phyloP scores from a whole-genome alignment of 805 yeast species.

The Metschnikowia borealis region DNA sequence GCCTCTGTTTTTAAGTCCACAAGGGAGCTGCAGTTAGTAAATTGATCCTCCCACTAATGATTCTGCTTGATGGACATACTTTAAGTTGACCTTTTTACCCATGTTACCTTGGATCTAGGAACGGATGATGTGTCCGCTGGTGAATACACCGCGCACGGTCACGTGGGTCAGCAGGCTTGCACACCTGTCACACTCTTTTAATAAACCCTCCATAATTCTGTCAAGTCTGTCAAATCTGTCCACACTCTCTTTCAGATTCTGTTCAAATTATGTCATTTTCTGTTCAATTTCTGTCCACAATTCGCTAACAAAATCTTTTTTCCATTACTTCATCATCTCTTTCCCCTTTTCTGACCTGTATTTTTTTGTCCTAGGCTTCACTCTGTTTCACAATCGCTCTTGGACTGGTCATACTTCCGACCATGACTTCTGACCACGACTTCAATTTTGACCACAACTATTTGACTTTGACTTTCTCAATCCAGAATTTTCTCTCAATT shows the following conservation, averaged over 20 bases:
- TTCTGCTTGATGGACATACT: conserved; percentile 19
- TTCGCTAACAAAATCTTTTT: too few relatives aligned
- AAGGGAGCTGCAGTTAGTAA: conserved; percentile 36
- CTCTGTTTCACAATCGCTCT: too few relatives aligned
- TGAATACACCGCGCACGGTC: neutral
- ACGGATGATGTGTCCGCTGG: conserved; percentile 1
- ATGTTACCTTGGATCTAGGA: conserved; percentile 12
- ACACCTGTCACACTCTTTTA: too few relatives aligned
- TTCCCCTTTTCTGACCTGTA: neutral
- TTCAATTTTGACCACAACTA: neutral
- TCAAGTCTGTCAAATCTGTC: too few relatives aligned
- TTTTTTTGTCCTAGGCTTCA: too few relatives aligned
- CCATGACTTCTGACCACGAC: too few relatives aligned
- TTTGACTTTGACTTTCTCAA: too few relatives aligned
- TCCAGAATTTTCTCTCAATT: neutral
- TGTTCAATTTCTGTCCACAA: too few relatives aligned
- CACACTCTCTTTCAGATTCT: too few relatives aligned
- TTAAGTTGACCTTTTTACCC: conserved; percentile 22
- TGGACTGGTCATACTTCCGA: too few relatives aligned
- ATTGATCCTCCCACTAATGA: neutral
- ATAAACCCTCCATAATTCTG: too few relatives aligned
- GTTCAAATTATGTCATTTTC: too few relatives aligned
- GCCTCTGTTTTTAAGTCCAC: conserved; percentile 44
- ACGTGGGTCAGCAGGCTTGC: neutral
- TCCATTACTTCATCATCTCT: neutral